phyloP scores from a whole-genome alignment of 2,329 filamentous ascomycete genomes.

The Fusarium denticulatum region DNA sequence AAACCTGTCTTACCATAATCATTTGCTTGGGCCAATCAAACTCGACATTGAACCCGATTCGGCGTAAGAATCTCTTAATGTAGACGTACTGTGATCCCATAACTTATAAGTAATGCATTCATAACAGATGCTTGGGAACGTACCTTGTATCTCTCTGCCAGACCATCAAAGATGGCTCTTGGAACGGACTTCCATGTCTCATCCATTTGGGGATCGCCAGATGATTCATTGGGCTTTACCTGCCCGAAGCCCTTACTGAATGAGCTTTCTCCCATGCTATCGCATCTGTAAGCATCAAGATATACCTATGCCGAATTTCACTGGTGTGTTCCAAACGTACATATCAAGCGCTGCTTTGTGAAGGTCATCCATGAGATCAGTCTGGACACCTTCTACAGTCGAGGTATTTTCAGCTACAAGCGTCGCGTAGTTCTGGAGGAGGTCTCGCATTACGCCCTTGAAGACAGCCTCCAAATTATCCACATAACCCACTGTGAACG shows the following conservation, averaged over 20 bases:
- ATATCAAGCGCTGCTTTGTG: neutral
- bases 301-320: fast-evolving
- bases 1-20: neutral
- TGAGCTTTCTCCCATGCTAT: neutral
- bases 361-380: neutral
- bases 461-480: neutral
- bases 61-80: neutral
- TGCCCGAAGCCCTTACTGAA: neutral
- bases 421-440: neutral
- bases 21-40: neutral
- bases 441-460: neutral
- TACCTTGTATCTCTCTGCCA: neutral
- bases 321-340: neutral
- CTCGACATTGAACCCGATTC: neutral
- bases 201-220: neutral
- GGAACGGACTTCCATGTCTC: neutral
- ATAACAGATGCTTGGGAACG: fast-evolving
- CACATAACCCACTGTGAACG: neutral
- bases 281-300: neutral
- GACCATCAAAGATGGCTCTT: neutral
- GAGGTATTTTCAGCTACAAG: fast-evolving
- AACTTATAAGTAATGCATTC: neutral
- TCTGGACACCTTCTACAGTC: neutral
- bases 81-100: neutral
- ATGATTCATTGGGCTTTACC: neutral